Evolutionary conservation across 2,329 filamentous ascomycete genomes (phyloP).

Genomic region (Fusarium sp.): DNA sequence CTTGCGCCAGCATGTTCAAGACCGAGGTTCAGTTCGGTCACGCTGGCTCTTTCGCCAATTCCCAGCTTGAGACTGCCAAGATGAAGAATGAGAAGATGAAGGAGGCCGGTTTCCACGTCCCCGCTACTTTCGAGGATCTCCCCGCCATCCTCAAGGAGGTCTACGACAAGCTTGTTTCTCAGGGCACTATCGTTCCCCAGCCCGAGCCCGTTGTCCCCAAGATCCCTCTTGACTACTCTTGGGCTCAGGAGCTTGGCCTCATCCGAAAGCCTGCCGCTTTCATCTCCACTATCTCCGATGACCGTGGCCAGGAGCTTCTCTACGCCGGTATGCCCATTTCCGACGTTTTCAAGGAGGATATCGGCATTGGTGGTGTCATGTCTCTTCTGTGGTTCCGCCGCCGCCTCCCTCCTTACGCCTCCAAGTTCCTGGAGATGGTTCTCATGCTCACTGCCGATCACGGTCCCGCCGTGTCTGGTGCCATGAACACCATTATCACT

Average conservation of each 20-base stretch:
- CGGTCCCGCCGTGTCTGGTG: conserved; percentile 98
- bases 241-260: conserved; percentile 98
- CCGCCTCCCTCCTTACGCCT: conserved; percentile 93
- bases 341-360: conserved; percentile 99
- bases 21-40: conserved; percentile 99
- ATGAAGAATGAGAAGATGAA: conserved; percentile 98
- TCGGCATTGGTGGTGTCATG: conserved; percentile 99
- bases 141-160: conserved; percentile 81
- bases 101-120: conserved; percentile 93
- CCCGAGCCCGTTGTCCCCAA: conserved; percentile 94
- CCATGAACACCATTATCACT: conserved; percentile 99
- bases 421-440: conserved; percentile 99
- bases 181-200: conserved; percentile 87
- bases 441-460: conserved; percentile 99
- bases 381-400: conserved; percentile 99
- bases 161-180: conserved; percentile 88
- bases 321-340: conserved; percentile 99
- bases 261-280: conserved; percentile 99
- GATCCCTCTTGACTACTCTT: conserved; percentile 99
- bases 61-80: conserved; percentile 95
- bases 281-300: conserved; percentile 99
- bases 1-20: conserved; percentile 99
- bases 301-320: conserved; percentile 98
- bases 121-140: conserved; percentile 96
- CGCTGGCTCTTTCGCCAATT: conserved; percentile 98